Evolutionary conservation across 306 rosid genomes (phyloP), one percentile per base, ranked within the genome.

Genomic region (Lotus japonicus): DNA sequence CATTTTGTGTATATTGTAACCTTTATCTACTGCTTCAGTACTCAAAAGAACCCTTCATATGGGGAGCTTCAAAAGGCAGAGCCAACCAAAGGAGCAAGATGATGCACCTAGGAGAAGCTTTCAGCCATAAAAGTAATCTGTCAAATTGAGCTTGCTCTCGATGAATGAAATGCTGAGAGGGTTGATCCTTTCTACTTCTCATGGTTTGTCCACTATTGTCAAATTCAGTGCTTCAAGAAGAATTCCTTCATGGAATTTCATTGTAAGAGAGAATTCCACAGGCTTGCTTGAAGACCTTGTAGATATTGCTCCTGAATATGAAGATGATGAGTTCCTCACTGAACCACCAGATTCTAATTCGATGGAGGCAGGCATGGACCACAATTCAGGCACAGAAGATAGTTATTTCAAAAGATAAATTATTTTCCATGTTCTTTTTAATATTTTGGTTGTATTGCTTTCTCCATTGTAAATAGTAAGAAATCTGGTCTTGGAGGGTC

Each of bases 1-100:
- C 31, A 26, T 26, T 26, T 26, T 26, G 4, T 26, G 4, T 26
- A 26, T 26, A 26, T 26, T 26, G 26, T 21, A 3, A 21, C 26
- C 26, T 21, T 1, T 21, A 21, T 26, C 31, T 26, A 3, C 2
- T 26, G 31, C 31, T 26, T 26, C 31, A 26, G 26, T 21, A 21
- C 26, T 3, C 31, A 26, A 26, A 26, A 90, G 68, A 94, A 94
- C 75, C 97, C 97, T 31, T 82, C 96, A 6, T 58, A 82, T 28
- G 79, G 84, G 82, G 99, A 90, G 82, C 99, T 94, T 73, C 99
- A 94, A 77, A 94, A 94, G 82, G 96, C 99, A 52, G 26, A 21
- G 88, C 95, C 50, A 90, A 88, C 79, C 99, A 94, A n/a, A 81
- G 99, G 66, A 84, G 99, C n/a, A 81, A 83, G 97, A 81, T 2